Evolutionary conservation across 495 filamentous ascomycete species (phyloP), one percentile per base, ranked within the genome.

Genomic region (Paragyromitra xinjiangensis): DNA sequence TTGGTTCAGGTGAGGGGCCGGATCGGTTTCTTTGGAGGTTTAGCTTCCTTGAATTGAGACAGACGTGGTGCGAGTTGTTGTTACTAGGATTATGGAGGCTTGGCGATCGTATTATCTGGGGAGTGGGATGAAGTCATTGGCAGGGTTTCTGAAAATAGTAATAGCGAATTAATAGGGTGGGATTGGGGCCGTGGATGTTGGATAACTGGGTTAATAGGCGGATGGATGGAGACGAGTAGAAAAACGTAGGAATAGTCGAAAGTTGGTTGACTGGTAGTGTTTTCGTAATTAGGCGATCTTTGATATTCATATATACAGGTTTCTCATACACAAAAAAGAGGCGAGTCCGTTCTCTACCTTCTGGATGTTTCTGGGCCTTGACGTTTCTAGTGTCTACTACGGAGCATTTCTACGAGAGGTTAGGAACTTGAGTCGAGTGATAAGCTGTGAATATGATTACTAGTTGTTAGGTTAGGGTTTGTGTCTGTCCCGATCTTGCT

Each of bases 61-160:
- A n/a, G 59, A 63, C 59, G 59, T 63, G 56, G 56, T 61, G 56
- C 56, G 56, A 61, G 56, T 61, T 40, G 59, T 42, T 63, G 55
- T 1, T 58, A 7, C 59, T 44, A n/a, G 59, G 59, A 42, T 42
- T 22, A 24, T 3, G 12, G n/a, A 3, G 59, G 34, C 59, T 63
- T 63, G 59, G 59, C 59, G 22, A 37, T 16, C 12, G 7, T 44
- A 42, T 7, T 37, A n/a, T 37, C 4, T 34, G 26, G 24, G 29
- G 19, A 55, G 51, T 1, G 1, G 29, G 24, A 29, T 63, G 59
- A 63, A 26, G n/a, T 40, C 59, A 44, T 63, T 40, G 59, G 59
- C 59, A 44, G 37, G 59, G 37, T 11, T 56, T 56, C 22, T 12
- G 11, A 26, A 56, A 26, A 26, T 29, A 56, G 53, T 6, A 56